Evolutionary conservation across 1,284 basidiomycete species (phyloP).

Genomic region (Rhodotorula sp.): DNA sequence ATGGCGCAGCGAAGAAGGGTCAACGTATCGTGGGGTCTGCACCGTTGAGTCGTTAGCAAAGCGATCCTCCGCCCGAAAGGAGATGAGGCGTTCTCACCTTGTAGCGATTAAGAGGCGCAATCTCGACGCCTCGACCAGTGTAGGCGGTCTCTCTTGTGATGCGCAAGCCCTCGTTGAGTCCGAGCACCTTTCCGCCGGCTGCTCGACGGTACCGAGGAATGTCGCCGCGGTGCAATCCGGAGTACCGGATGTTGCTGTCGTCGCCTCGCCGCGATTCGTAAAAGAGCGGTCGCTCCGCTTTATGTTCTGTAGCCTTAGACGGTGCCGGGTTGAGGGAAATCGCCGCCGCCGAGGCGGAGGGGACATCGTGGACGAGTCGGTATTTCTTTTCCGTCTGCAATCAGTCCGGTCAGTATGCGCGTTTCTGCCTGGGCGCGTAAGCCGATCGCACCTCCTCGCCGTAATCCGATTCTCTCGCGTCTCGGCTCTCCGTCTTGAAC

Average conservation of each 20-base stretch:
- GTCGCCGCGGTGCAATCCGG: slow-evolving; percentile 62
- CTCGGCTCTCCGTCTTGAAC: too few species aligned
- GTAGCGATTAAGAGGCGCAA: slow-evolving; percentile 52
- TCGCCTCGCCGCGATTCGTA: slow-evolving; percentile 71
- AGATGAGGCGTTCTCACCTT: slow-evolving; percentile 46
- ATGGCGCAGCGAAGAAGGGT: slow-evolving; percentile 23
- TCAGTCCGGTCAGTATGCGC: not conserved
- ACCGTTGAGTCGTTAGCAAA: not conserved
- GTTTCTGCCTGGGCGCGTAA: not conserved
- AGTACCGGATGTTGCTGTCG: slow-evolving; percentile 64
- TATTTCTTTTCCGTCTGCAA: slow-evolving; percentile 18
- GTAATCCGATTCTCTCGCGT: not conserved
- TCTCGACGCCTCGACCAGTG: slow-evolving; percentile 61
- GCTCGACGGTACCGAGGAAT: slow-evolving; percentile 61
- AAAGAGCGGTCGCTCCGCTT: slow-evolving; percentile 50
- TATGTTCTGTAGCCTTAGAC: too few species aligned
- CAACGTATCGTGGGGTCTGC: slow-evolving; percentile 35
- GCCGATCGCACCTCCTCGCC: slow-evolving; percentile 6
- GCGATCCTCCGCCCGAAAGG: not conserved
- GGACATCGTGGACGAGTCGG: slow-evolving; percentile 10
- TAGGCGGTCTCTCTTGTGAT: slow-evolving; percentile 47
- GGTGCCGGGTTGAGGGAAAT: not conserved
- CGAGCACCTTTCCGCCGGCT: slow-evolving; percentile 46
- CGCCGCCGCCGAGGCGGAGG: not conserved
- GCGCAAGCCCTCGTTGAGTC: slow-evolving; percentile 43